Evolutionary conservation across 106 monocot genomes (phyloP).

Genomic region (Apostasia shenzhenica): DNA sequence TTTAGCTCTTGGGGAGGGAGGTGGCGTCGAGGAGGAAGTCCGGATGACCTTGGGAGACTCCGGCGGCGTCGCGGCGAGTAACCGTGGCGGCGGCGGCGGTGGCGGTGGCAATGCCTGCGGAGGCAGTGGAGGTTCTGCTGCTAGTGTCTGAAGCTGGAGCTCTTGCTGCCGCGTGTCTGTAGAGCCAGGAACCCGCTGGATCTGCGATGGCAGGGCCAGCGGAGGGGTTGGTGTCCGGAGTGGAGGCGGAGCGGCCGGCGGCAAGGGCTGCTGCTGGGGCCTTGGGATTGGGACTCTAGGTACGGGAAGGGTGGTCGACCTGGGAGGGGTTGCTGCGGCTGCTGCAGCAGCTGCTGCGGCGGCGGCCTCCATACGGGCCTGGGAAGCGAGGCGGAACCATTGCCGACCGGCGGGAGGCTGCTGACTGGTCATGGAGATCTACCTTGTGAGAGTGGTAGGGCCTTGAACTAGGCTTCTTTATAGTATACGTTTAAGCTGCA

Average conservation of each 20-base stretch:
- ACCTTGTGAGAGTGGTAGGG: not conserved
- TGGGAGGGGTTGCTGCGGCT: not conserved
- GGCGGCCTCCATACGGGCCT: constrained; percentile 12
- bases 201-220: not conserved
- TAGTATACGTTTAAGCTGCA: not conserved
- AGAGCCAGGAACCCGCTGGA: not conserved
- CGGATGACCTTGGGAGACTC: constrained; percentile 36
- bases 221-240: not conserved
- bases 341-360: not conserved
- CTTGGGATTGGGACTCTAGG: too few relatives aligned
- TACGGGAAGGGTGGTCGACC: not conserved
- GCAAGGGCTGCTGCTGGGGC: constrained; percentile 1
- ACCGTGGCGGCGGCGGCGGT: not conserved
- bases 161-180: not conserved
- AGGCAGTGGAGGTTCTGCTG: not conserved
- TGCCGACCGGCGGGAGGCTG: constrained; percentile 22
- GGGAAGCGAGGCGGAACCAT: constrained; percentile 36
- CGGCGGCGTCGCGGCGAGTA: not conserved
- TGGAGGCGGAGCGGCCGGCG: not conserved
- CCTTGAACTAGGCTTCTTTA: not conserved
- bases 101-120: not conserved
- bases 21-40: constrained; percentile 15
- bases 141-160: not conserved
- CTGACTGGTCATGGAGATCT: constrained; percentile 20
- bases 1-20: constrained; percentile 14